Evolutionary conservation across 805 yeast genomes (phyloP), one percentile per base, ranked within the genome.

Genomic region (Cyberlindnera veronae): DNA sequence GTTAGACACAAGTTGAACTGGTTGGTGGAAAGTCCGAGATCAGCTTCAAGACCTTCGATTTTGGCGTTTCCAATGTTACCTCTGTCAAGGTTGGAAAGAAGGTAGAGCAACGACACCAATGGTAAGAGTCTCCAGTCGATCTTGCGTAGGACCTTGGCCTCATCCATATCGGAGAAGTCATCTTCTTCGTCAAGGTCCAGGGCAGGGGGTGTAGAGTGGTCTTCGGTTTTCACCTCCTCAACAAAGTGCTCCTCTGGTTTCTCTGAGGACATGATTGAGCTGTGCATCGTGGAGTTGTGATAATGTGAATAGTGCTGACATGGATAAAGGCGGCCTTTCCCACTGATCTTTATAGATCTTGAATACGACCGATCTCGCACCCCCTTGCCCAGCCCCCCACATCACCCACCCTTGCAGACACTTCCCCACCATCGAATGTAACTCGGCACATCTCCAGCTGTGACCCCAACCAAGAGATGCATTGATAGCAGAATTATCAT

Each of bases 41-140:
- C 48, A 11, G 19, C 38, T 5, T 17, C 35, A 6, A 39, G 30
- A 4, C 46, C 44, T 17, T 39, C 41, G 6, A 36, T 17, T 5
- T 14, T 12, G 23, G 41, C 47, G 30, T 39, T 44, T 1, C 44
- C 47, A 14, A 39, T 24, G 32, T 36, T 48, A 9, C 42, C 36
- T 18, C 48, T 37, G 34, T 51, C 55, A 12, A 51, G 26, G 32
- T 47, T 45, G n/a, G 51, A 39, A 3, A 46, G 26, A 14, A 49
- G 21, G 29, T 51, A 51, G 2, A 49, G 30, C 6, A 45, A 6
- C 3, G 47, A 40, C 17, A 46, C 38, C 9, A 46, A 15, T 6
- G 55, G 53, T n/a, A 51, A 32, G 7, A 51, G 29, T 9, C 35
- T 24, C 30, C 39, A 34, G 21, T 51, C 55, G 19, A 51, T 44